Conservation (phyloP, 2,329 filamentous ascomycete genomes). For the Colletotrichum chrysophilum region DNA sequence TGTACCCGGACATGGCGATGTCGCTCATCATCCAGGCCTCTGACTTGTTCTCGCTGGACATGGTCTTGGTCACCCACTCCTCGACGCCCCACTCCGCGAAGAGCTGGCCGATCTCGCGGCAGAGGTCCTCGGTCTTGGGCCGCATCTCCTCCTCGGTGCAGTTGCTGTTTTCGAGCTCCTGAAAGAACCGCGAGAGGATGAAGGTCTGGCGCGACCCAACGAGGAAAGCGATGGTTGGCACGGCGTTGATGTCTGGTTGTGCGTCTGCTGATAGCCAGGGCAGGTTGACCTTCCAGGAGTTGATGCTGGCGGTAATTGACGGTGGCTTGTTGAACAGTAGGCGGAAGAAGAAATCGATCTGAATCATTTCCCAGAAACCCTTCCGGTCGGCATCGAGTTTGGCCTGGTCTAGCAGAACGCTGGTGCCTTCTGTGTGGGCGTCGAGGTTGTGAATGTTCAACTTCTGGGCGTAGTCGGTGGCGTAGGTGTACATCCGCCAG, state of each 20-base stretch:
- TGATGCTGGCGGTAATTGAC: conserved; percentile 25
- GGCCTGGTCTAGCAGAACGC: background rate
- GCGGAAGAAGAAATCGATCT: conserved; percentile 35
- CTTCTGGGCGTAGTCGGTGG: conserved; percentile 33
- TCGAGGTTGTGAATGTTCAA: conserved; percentile 36
- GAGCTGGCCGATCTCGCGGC: conserved; percentile 29
- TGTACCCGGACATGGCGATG: conserved; percentile 33
- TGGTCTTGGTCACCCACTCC: conserved; percentile 26
- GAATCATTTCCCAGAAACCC: conserved; percentile 36
- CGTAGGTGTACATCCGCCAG: conserved; percentile 33
- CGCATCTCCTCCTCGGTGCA: conserved; percentile 25
- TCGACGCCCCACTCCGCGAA: conserved; percentile 31
- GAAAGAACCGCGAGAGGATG: conserved; percentile 33
- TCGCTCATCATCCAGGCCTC: conserved; percentile 30
- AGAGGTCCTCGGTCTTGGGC: conserved; percentile 30
- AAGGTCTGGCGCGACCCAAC: conserved; percentile 32
- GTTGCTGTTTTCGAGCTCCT: background rate
- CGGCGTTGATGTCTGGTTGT: conserved; percentile 16
- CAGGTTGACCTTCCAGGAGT: conserved; percentile 34
- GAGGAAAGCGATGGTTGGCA: conserved; percentile 30
- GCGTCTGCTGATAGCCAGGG: conserved; percentile 33
- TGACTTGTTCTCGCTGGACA: conserved; percentile 24
- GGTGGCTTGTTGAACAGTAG: conserved; percentile 35
- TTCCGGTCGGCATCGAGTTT: conserved; percentile 28
- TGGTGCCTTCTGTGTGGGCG: background rate